Conservation (phyloP, 164 flowering plant species). For the Stephania cephalantha region DNA sequence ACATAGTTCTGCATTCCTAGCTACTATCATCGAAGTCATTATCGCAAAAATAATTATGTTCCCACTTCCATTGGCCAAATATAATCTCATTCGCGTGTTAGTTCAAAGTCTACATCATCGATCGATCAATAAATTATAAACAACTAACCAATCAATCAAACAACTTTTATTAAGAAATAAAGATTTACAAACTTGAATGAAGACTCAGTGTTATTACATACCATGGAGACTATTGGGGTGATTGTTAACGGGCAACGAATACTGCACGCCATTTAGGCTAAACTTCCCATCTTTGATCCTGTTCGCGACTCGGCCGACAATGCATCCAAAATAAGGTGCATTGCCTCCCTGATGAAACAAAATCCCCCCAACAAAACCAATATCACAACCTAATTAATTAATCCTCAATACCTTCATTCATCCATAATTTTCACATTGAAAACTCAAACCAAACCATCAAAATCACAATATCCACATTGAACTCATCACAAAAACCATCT, state of each 20-base stretch:
- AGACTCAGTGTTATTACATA: constrained; percentile 13
- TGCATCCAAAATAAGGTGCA: constrained; percentile 50
- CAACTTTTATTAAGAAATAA: too few species aligned
- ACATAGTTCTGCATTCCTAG: too few species aligned
- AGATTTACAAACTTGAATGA: background rate
- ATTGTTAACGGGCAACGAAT: constrained; percentile 64
- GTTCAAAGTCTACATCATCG: too few species aligned
- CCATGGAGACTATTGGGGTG: constrained; percentile 89
- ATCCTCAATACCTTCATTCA: background rate
- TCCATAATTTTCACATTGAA: background rate
- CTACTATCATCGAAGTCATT: too few species aligned
- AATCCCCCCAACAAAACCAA: background rate
- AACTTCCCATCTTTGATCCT: constrained; percentile 86
- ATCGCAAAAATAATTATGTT: too few species aligned
- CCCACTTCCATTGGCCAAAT: too few species aligned
- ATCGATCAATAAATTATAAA: too few species aligned
- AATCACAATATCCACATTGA: too few species aligned
- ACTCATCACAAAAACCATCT: too few species aligned
- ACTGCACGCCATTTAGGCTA: constrained; percentile 49
- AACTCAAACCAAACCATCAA: background rate
- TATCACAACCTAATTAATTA: background rate
- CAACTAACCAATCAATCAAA: background rate
- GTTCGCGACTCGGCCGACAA: constrained; percentile 89
- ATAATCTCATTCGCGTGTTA: too few species aligned
- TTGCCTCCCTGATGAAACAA: constrained; percentile 34